These are phyloP conservation scores for Alternaria gaisen DNA, from an alignment of 2,329 filamentous ascomycete genomes.

Conservation along the genomic window DNA sequence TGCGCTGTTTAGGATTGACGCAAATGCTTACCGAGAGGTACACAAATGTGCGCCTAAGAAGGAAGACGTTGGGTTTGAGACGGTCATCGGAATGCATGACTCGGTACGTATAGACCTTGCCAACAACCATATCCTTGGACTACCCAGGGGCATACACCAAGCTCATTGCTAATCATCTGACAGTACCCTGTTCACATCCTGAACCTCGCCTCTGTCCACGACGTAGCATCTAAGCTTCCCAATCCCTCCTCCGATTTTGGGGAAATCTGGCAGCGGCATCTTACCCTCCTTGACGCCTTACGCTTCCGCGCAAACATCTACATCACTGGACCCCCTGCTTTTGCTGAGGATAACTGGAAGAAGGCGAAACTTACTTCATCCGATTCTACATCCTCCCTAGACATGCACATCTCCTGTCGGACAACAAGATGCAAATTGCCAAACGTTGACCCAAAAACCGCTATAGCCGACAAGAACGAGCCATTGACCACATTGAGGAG, in stretches of 20 bases:
- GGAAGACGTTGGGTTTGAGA: conserved; percentile 69
- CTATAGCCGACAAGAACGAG: conserved; percentile 63
- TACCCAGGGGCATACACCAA: background rate
- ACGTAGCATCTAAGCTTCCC: conserved; percentile 66
- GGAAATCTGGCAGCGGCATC: conserved; percentile 52
- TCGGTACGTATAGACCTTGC: conserved; percentile 57
- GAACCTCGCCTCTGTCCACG: conserved; percentile 70
- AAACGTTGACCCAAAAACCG: conserved; percentile 72
- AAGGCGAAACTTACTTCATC: conserved; percentile 51
- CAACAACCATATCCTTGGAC: background rate
- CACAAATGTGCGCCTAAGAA: conserved; percentile 67
- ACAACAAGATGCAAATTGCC: conserved; percentile 76
- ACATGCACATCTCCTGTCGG: conserved; percentile 67
- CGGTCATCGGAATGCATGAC: conserved; percentile 74
- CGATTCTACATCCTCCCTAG: conserved; percentile 21
- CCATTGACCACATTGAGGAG: conserved; percentile 67
- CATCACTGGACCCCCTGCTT: conserved; percentile 69
- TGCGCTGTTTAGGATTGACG: conserved; percentile 73
- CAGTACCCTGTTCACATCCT: conserved; percentile 76
- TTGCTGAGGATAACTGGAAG: conserved; percentile 76
- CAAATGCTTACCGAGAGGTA: conserved; percentile 65
- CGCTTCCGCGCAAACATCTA: conserved; percentile 79
- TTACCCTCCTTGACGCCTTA: conserved; percentile 65
- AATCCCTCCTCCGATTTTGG: conserved; percentile 49
- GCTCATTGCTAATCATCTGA: conserved; percentile 4